These are phyloP conservation scores for Nemophila menziesii DNA, from an alignment of 257 asterid species.

Conservation along the genomic window DNA sequence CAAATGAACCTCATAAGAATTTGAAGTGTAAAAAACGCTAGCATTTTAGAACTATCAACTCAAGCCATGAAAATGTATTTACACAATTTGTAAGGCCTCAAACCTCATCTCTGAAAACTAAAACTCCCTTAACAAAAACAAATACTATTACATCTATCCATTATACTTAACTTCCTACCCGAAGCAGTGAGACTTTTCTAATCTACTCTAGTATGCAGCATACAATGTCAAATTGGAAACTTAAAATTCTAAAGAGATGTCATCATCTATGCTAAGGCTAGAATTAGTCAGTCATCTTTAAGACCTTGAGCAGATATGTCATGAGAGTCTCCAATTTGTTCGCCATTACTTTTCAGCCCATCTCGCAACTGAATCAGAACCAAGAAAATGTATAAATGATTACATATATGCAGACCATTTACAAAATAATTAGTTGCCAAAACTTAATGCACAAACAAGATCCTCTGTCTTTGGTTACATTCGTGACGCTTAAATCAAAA, in stretches of 20 bases:
- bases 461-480: background rate
- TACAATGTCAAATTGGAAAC: slow-evolving; percentile 13
- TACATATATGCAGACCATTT: background rate
- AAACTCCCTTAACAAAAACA: too few species aligned
- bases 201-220: slow-evolving; percentile 7
- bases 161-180: background rate
- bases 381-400: background rate
- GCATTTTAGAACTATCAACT: too few species aligned
- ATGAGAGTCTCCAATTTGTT: slow-evolving; percentile 20
- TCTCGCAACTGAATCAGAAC: slow-evolving; percentile 37
- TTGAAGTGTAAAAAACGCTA: too few species aligned
- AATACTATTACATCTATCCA: too few species aligned
- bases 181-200: background rate
- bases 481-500: background rate
- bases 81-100: background rate
- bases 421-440: background rate
- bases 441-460: too few species aligned
- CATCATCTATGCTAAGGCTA: slow-evolving; percentile 12
- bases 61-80: background rate
- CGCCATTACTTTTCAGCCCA: slow-evolving; percentile 26
- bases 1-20: too few species aligned
- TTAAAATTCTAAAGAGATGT: slow-evolving; percentile 10
- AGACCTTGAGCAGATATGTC: slow-evolving; percentile 17
- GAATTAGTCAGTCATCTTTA: slow-evolving; percentile 41
- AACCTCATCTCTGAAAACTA: background rate